Evolutionary conservation across 306 rosid species (phyloP), one percentile per base, ranked within the genome.

Genomic region (Citrullus amarus): DNA sequence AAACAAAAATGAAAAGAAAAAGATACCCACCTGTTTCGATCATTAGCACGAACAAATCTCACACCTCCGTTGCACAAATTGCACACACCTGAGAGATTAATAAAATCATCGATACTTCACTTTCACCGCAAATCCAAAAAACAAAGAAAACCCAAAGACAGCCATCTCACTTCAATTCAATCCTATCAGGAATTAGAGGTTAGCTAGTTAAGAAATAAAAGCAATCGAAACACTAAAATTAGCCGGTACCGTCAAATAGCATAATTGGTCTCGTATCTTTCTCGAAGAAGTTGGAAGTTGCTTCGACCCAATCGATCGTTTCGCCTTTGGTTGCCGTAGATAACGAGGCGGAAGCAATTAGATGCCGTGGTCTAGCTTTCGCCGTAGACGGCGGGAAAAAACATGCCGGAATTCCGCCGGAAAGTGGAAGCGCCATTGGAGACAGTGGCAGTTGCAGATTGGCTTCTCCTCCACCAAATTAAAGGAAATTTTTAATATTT

Each of bases 51-150:
- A 32, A 94, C 97, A 77, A 94, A 89, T 83, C 86, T 92, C 0
- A 92, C 98, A 71, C 98, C 97, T 50, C 98, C 98, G 74, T 95
- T 92, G 78, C 98, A 95, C 81, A 95, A 84, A 81, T 95, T 95
- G 87, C 97, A 95, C 44, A 92, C 96, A 78, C 97, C 98, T 86
- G 78, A 57, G 59, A 80, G 41, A 81, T 48, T 54, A 39, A 61
- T 54, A 66, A n/a, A 36, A 78, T 39, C 63, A 80, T 59, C 50
- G 39, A 61, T 22, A 28, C 20, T 25, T 59, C 46, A 59, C 55
- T 60, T 41, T 43, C 11, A 60, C 58, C 32, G 28, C n/a, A 55
- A 57, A 80, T 32, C 7, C 13, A 28, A 30, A 53, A 36, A 32
- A 36, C 6, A 4, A 0, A 38, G 50, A 66, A 66, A 38, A 41